Evolutionary conservation across 129 eudicot genomes (phyloP).

Genomic region (Saposhnikovia divaricata): DNA sequence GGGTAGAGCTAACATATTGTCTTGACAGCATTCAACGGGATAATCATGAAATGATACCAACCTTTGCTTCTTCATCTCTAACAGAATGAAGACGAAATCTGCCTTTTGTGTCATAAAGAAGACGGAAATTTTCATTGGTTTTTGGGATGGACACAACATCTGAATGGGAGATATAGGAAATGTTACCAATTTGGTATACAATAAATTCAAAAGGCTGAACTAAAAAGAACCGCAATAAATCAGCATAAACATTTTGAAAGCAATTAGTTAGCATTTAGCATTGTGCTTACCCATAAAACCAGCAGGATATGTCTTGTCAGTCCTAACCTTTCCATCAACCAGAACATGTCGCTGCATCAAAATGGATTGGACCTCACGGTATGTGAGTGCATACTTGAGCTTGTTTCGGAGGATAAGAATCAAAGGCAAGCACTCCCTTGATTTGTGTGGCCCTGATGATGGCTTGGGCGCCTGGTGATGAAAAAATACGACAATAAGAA

Average conservation of each 20-base stretch:
- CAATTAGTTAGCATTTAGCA: not conserved
- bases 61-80: conserved; percentile 60
- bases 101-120: conserved; percentile 51
- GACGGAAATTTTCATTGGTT: conserved; percentile 52
- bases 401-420: conserved; percentile 44
- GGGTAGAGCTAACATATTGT: no score
- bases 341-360: conserved; percentile 55
- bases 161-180: conserved; percentile 2
- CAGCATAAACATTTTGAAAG: not conserved
- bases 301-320: conserved; percentile 57
- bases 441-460: conserved; percentile 57
- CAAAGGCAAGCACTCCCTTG: conserved; percentile 51
- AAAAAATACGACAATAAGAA: not conserved
- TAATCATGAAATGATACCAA: conserved; percentile 6
- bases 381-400: conserved; percentile 46
- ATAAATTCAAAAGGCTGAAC: no score
- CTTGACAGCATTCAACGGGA: no score
- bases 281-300: conserved; percentile 43
- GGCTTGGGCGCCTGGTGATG: conserved; percentile 48
- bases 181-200: not conserved
- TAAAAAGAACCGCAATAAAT: not conserved
- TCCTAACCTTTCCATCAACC: conserved; percentile 55
- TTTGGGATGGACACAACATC: conserved; percentile 60
- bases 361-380: conserved; percentile 52
- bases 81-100: conserved; percentile 48